Conservation (phyloP, 2,329 filamentous ascomycete species). For the Alternaria triticimaculans region DNA sequence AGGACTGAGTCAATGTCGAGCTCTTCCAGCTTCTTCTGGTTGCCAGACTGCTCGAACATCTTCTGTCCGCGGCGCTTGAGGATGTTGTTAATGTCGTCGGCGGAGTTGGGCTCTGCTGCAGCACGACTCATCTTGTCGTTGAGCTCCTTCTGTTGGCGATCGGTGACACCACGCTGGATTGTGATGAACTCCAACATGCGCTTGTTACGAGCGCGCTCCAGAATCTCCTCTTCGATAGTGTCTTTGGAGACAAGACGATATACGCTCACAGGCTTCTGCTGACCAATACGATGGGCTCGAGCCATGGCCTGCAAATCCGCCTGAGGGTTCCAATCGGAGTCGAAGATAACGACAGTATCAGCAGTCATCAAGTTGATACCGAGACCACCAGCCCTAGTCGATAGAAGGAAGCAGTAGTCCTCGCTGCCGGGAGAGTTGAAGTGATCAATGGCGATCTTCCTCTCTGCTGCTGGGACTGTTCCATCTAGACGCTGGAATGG, state of each 20-base stretch:
- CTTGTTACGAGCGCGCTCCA: conserved; percentile 96
- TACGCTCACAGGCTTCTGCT: conserved; percentile 94
- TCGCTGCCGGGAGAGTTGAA: conserved; percentile 97
- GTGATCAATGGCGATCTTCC: conserved; percentile 94
- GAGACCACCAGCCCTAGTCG: conserved; percentile 93
- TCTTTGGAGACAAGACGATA: conserved; percentile 97
- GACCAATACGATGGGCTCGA: conserved; percentile 94
- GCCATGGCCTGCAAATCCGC: conserved; percentile 99
- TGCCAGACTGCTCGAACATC: conserved; percentile 97
- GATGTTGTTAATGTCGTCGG: conserved; percentile 94
- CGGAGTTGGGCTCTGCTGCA: conserved; percentile 80
- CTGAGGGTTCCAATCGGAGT: conserved; percentile 99
- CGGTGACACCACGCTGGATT: conserved; percentile 94
- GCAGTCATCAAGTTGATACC: conserved; percentile 99
- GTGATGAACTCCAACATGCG: conserved; percentile 96
- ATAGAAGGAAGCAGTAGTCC: conserved; percentile 95
- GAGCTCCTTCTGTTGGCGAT: conserved; percentile 86
- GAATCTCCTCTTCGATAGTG: conserved; percentile 96
- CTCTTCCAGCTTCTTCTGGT: conserved; percentile 95
- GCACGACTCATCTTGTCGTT: conserved; percentile 70
- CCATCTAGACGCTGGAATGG: conserved; percentile 94
- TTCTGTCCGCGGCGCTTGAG: conserved; percentile 98
- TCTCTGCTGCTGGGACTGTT: conserved; percentile 85
- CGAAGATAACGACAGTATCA: conserved; percentile 96
- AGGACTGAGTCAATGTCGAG: conserved; percentile 97